Evolutionary conservation across 2,329 filamentous ascomycete genomes (phyloP), one percentile per base, ranked within the genome.

Genomic region (Xylariaceae sp.): DNA sequence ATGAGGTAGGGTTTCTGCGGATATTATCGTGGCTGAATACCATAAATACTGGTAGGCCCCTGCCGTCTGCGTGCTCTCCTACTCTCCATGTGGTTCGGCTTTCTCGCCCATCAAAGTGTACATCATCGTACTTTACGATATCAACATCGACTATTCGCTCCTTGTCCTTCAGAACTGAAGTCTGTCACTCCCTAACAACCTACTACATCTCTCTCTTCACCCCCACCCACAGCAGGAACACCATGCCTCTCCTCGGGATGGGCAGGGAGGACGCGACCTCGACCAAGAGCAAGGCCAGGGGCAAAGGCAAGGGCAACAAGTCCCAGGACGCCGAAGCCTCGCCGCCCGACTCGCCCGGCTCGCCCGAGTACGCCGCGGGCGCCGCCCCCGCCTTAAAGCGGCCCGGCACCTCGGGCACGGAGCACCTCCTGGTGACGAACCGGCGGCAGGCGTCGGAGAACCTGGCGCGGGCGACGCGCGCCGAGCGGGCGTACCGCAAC

Each of bases 371-470:
- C 27, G 19, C 27, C 25, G 36, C 38, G 31, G 41, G 44, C 37
- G 28, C 32, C 11, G 25, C 33, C 10, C 36, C 38, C 5, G 19
- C 14, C 4, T 17, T 29, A 11, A 30, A 31, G 23, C 56, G 64
- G 14, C 61, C 63, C 5, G 59, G 60, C 37, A 65, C 64, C 14
- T 62, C 63, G 0, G 60, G 60, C 35, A 67, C 64, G 13, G 59
- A 64, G 45, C 55, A 57, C 38, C 49, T 63, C 19, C 58, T 67
- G 24, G 52, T 53, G 30, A 57, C 53, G 31, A 59, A 54, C 38
- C 57, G 59, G 23, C 57, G 52, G 23, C 47, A 53, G 22, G 61
- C 61, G 14, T 58, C 59, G 13, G 48, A 59, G 35, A 51, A 58
- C 22, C 55, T 57, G 35, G 47, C 55, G 30, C 51, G 55, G 30